phyloP scores from a whole-genome alignment of 108 stramenopile genomes.

The Pseudonitzschia multistriata region DNA sequence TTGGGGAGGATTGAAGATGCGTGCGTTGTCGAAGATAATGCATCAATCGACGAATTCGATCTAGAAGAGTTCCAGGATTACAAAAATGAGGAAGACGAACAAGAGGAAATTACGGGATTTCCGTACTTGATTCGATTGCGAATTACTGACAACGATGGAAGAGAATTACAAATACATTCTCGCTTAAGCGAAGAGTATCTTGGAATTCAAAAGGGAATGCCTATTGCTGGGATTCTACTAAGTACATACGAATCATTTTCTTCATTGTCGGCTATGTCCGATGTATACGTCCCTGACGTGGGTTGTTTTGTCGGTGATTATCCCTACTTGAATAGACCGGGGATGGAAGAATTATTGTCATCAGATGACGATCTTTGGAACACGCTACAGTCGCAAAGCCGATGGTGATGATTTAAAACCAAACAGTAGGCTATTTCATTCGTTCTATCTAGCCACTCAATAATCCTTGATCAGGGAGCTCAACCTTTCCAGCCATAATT shows the following conservation, averaged over 20 bases:
- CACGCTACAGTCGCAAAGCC: conserved; percentile 21
- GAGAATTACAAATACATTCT: conserved; percentile 73
- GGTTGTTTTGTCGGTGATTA: conserved; percentile 79
- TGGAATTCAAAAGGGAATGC: conserved; percentile 54
- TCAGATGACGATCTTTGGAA: conserved; percentile 50
- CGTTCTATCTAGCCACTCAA: conserved; percentile 5
- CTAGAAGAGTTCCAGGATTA: conserved; percentile 74
- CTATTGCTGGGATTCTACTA: conserved; percentile 50
- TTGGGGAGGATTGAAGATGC: conserved; percentile 57
- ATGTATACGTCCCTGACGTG: conserved; percentile 65
- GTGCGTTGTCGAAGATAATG: conserved; percentile 70
- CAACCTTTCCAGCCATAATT: conserved; percentile 37
- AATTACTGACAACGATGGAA: conserved; percentile 44
- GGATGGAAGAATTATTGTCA: conserved; percentile 38
- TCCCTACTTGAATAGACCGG: conserved; percentile 64
- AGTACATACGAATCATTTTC: conserved; percentile 54
- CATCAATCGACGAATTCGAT: conserved; percentile 59
- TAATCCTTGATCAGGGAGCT: conserved; percentile 26
- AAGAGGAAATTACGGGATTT: conserved; percentile 59
- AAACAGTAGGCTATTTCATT: neutral
- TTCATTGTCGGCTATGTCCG: conserved; percentile 66
- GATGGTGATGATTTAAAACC: neutral
- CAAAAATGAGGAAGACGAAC: conserved; percentile 62
- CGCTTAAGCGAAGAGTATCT: conserved; percentile 77
- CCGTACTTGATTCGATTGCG: conserved; percentile 69